Evolutionary conservation across 2,329 filamentous ascomycete species (phyloP).

Genomic region (Dactylellina cionopaga): DNA sequence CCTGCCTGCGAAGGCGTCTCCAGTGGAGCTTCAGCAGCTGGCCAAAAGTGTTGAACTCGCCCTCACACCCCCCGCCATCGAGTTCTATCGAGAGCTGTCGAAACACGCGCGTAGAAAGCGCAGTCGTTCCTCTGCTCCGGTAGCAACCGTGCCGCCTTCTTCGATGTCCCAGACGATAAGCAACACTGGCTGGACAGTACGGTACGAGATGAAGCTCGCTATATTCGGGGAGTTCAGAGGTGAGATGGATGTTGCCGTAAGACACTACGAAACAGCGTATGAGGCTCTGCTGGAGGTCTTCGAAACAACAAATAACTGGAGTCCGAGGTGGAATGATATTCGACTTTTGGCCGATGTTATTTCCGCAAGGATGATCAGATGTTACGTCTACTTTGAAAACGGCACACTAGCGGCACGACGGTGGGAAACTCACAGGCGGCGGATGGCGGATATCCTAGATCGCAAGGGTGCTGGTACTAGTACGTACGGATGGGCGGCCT

Average conservation of each 20-base stretch:
- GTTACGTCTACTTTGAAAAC: conserved; percentile 80
- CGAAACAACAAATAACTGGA: conserved; percentile 90
- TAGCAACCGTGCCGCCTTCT: conserved; percentile 83
- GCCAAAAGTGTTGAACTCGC: conserved; percentile 76
- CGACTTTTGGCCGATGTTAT: conserved; percentile 84
- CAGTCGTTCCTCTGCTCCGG: conserved; percentile 78
- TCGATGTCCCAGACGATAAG: conserved; percentile 89
- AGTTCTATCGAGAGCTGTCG: conserved; percentile 94
- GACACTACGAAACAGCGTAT: conserved; percentile 88
- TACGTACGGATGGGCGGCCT: conserved; percentile 93
- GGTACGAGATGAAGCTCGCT: conserved; percentile 93
- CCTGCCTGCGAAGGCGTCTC: conserved; percentile 77
- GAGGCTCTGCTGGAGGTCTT: conserved; percentile 86
- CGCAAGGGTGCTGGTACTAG: conserved; percentile 83
- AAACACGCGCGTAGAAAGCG: conserved; percentile 91
- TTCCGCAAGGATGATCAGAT: conserved; percentile 81
- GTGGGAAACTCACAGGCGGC: conserved; percentile 80
- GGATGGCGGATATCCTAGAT: conserved; percentile 80
- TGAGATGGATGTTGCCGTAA: conserved; percentile 86
- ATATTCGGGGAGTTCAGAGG: conserved; percentile 92
- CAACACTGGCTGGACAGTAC: conserved; percentile 86
- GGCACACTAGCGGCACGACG: conserved; percentile 81
- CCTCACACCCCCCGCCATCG: conserved; percentile 78
- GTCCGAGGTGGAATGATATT: conserved; percentile 89
- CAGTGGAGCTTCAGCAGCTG: conserved; percentile 76